A percentile compares a stretch with the other conserved stretches of the same genome.
phyloP scores from a whole-genome alignment of 306 rosid genomes.

The Astragalus membranaceus region DNA sequence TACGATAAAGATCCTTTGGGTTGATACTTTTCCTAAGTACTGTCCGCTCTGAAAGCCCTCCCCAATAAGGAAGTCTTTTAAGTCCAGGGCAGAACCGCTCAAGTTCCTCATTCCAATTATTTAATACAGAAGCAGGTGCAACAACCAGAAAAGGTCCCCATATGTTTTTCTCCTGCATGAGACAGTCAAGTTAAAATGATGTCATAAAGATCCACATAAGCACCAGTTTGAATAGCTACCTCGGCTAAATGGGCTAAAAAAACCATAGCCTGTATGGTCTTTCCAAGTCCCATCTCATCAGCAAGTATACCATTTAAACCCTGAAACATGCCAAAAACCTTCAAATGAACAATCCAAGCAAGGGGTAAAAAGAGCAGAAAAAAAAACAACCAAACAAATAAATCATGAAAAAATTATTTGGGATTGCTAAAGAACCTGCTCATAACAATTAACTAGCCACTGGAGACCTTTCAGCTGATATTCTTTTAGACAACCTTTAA shows the following conservation, averaged over 20 bases:
- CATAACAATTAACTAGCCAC: slow-evolving; percentile 95
- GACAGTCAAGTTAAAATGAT: slow-evolving; percentile 24
- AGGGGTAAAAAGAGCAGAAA: neutral
- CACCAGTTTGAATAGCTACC: slow-evolving; percentile 41
- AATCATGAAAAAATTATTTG: neutral
- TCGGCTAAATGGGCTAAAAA: slow-evolving; percentile 96
- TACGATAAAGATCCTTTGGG: slow-evolving; percentile 79
- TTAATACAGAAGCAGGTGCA: slow-evolving; percentile 93
- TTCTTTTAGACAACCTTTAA: slow-evolving; percentile 74
- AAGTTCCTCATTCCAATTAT: slow-evolving; percentile 93
- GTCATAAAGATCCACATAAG: slow-evolving; percentile 1
- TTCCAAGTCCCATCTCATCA: slow-evolving; percentile 97
- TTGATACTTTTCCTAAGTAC: slow-evolving; percentile 80
- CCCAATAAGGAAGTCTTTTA: slow-evolving; percentile 92
- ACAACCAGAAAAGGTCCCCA: slow-evolving; percentile 97
- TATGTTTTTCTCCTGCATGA: slow-evolving; percentile 79
- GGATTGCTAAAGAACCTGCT: slow-evolving; percentile 57
- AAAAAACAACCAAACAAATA: neutral
- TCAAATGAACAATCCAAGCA: slow-evolving; percentile 18
- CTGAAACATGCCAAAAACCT: slow-evolving; percentile 32
- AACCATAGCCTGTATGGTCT: slow-evolving; percentile 94
- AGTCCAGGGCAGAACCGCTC: slow-evolving; percentile 87
- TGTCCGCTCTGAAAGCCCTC: slow-evolving; percentile 67
- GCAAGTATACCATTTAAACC: slow-evolving; percentile 97
- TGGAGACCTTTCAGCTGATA: slow-evolving; percentile 94